Evolutionary conservation across 2,329 filamentous ascomycete species (phyloP), one percentile per base, ranked within the genome.

Genomic region (Biscogniauxia marginata): DNA sequence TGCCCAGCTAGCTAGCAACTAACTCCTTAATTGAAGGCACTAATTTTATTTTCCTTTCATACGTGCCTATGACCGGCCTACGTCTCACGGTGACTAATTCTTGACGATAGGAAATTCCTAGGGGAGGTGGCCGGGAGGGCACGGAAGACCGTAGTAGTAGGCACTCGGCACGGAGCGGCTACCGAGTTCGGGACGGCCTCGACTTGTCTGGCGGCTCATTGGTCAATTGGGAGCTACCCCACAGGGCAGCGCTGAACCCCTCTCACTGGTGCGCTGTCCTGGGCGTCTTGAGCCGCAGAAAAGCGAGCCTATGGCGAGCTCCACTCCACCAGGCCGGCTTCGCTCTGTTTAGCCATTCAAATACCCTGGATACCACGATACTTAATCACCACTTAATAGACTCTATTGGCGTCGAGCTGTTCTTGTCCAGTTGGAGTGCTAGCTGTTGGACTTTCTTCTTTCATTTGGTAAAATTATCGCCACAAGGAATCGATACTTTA

Each of bases 221-320:
- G 9, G 30, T 39, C 30, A 39, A 39, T 39, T 39, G 30, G n/a
- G 13, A 16, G n/a, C 7, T 39, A 39, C 30, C 30, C 30, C 30
- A 39, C 18, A 23, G 8, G 20, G 45, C 18, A 8, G 13, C 16
- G 7, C 13, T 18, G 13, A 6, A 9, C 21, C 45, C 45, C 45
- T 23, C 45, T 46, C 45, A 21, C 11, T 23, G 19, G 7, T 46
- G 7, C n/a, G 19, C 21, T 46, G 11, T n/a, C n/a, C n/a, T n/a
- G n/a, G n/a, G n/a, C 9, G 44, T 46, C 48, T 62, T 64, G 53
- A 59, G 62, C 62, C 62, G 62, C 44, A 54, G 57, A 54, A 63
- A 64, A 64, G 62, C 62, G 62, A 61, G 49, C 1, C 19, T 5
- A 23, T 3, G 19, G 52, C 49, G 13, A 20, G 18, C 21, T 46